Percentiles rank a stretch among this genome's conserved stretches.
Conservation (phyloP, 805 yeast species). For the Scheffersomyces coipomensis region DNA sequence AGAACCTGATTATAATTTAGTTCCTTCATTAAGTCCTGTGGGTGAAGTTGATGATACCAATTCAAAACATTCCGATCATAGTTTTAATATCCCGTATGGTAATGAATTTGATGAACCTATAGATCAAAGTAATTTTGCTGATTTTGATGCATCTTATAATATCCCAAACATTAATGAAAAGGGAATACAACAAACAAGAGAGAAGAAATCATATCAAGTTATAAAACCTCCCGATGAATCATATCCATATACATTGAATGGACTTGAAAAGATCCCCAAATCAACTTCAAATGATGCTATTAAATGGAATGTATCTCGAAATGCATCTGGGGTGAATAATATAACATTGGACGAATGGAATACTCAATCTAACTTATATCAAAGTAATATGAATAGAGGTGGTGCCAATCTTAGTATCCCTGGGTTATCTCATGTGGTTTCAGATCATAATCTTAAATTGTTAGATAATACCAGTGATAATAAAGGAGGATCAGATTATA, state of each 20-base stretch:
- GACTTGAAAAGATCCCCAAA: conserved; percentile 27
- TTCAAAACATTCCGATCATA: conserved; percentile 6
- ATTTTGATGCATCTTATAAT: conserved; percentile 23
- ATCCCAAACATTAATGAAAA: not conserved
- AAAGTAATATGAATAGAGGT: conserved; percentile 8
- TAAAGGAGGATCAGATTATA: not conserved
- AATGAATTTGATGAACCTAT: conserved; percentile 21
- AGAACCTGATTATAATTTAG: not conserved
- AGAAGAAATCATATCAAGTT: not conserved
- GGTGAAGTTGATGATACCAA: conserved; percentile 3
- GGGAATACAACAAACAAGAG: not conserved
- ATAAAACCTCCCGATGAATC: conserved; percentile 8
- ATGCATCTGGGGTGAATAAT: conserved; percentile 4
- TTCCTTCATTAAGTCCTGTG: not conserved
- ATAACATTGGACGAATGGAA: conserved; percentile 36
- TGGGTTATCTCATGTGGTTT: conserved; percentile 17
- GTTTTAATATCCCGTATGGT: not conserved
- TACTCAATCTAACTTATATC: conserved; percentile 20
- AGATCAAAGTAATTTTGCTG: conserved; percentile 15
- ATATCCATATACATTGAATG: conserved; percentile 17
- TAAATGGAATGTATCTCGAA: conserved; percentile 7
- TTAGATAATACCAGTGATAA: not conserved
- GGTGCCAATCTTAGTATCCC: conserved; percentile 18
- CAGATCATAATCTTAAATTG: conserved; percentile 13
- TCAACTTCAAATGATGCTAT: conserved; percentile 4